Evolutionary conservation across 2,329 filamentous ascomycete genomes (phyloP).

Genomic region (Penicillium sp.): DNA sequence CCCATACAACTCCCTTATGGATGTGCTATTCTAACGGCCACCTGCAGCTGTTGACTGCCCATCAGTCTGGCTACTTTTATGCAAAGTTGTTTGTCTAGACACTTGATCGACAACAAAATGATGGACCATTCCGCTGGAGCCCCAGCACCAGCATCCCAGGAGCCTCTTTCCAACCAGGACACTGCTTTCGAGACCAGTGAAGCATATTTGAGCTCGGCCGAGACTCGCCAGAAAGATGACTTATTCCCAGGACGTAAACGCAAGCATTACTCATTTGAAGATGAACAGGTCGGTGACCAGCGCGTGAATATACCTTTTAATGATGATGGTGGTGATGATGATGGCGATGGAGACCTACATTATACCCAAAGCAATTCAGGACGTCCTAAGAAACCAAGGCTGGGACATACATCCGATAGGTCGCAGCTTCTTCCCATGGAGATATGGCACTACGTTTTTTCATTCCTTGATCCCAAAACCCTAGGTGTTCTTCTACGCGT

Average conservation of each 20-base stretch:
- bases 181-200: background rate
- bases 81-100: background rate
- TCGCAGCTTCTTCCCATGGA: conserved; percentile 55
- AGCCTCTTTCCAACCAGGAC: background rate
- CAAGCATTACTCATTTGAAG: conserved; percentile 9
- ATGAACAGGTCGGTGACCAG: background rate
- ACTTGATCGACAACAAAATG: background rate
- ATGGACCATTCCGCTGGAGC: background rate
- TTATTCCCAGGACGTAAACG: conserved; percentile 14
- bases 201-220: background rate
- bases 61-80: background rate
- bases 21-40: background rate
- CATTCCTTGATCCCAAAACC: conserved; percentile 59
- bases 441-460: conserved; percentile 69
- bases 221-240: background rate
- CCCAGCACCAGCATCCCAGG: background rate
- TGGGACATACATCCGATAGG: conserved; percentile 13
- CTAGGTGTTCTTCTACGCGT: conserved; percentile 63
- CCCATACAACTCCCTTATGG: background rate
- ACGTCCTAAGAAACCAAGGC: conserved; percentile 4
- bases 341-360: background rate
- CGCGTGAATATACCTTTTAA: background rate
- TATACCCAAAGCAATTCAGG: background rate
- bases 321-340: background rate
- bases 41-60: conserved; percentile 5